Conservation (phyloP, 2,329 filamentous ascomycete genomes). For the Fusarium sp. region DNA sequence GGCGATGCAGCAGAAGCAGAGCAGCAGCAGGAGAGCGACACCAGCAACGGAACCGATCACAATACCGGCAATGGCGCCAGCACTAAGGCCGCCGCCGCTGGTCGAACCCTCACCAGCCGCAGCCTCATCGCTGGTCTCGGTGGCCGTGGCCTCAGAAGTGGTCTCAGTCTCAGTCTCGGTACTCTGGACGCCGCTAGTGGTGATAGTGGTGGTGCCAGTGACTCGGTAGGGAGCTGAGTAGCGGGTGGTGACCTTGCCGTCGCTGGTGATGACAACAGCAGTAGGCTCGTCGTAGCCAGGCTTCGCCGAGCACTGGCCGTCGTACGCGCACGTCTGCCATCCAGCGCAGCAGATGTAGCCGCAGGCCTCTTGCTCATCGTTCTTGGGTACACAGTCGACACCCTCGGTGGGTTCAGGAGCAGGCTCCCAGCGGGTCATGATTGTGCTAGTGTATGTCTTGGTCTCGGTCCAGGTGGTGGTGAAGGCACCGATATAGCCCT, state of each 20-base stretch:
- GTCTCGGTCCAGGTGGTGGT: constrained; percentile 73
- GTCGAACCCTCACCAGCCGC: constrained; percentile 47
- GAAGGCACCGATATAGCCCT: constrained; percentile 52
- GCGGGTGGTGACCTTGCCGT: constrained; percentile 64
- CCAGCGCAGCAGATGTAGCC: constrained; percentile 77
- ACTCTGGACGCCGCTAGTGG: constrained; percentile 62
- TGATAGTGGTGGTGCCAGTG: constrained; percentile 66
- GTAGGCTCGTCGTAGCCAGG: constrained; percentile 58
- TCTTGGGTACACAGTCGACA: constrained; percentile 62
- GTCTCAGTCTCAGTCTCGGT: constrained; percentile 63
- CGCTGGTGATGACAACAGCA: constrained; percentile 58
- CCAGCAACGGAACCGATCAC: constrained; percentile 80
- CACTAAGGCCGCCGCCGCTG: constrained; percentile 65
- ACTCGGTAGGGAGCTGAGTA: constrained; percentile 65
- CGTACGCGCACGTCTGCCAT: constrained; percentile 73
- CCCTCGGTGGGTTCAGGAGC: constrained; percentile 58
- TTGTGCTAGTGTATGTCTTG: constrained; percentile 69
- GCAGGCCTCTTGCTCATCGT: constrained; percentile 70
- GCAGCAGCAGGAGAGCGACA: constrained; percentile 72
- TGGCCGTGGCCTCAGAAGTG: constrained; percentile 64
- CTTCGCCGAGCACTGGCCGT: constrained; percentile 69
- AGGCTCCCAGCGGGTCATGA: constrained; percentile 62
- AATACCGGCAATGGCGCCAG: constrained; percentile 83
- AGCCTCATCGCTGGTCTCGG: constrained; percentile 54
- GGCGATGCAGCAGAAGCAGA: constrained; percentile 81